Base-by-base conservation (phyloP, 2,329 filamentous ascomycete genomes). In the Paecilomyces niveus region DNA sequence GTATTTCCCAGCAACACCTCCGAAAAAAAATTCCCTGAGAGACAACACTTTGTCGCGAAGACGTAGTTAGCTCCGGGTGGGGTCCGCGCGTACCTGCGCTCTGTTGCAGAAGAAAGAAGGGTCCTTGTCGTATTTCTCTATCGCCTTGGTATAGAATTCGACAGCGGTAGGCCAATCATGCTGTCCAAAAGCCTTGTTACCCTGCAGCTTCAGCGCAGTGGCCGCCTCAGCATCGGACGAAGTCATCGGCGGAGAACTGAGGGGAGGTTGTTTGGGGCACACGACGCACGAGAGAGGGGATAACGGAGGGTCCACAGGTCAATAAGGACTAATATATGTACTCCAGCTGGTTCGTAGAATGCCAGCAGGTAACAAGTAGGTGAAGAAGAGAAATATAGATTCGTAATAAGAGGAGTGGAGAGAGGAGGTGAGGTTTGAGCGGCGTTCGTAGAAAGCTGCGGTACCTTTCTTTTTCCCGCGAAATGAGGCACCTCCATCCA, bases 21-120 rank as follows among this genome's bases (percentile, higher is more conserved):
- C 13, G 24, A 53, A 31, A 15, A 45, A 49, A 57, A 15, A 18
- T 4, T 22, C 39, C 31, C 18, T 6, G 21, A 45, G n/a, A 31
- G 50, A 71, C 83, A 56, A 21, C n/a, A 22, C 2, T 13, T n/a
- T 6, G 73, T 75, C 75, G 78, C 69, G 70, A 70, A 53, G 65
- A 65, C 62, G 64, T 45, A 66, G 63, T 66, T 68, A 53, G 31
- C 29, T 58, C 31, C 33, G 18, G 57, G 54, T 18, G 22, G 52
- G 56, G 33, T 51, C 54, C 51, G 55, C 62, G 77, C 83, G 63
- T 75, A 96, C 93, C 84, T 97, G 93, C 21, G 94, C 94, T 73
- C 94, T 84, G 78, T 99, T 99, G 68, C 90, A 92, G 78, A 86
- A 97, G 78, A 92, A 97, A 0, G 92, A 89, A 6, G 92, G 89